Conservation (phyloP, 805 yeast genomes). For the Metschnikowia similis region DNA sequence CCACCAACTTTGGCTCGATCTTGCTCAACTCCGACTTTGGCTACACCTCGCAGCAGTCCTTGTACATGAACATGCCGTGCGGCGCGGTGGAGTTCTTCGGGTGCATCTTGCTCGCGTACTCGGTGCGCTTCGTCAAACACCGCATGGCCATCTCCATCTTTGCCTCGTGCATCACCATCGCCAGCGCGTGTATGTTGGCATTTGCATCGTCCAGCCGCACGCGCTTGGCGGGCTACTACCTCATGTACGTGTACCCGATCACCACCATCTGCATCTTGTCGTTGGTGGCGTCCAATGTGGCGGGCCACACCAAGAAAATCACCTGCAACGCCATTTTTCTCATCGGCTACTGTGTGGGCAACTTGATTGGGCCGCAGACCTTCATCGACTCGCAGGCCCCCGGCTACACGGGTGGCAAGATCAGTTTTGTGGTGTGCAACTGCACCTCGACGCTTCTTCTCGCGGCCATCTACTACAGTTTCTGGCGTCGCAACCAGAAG, state of each 20-base stretch:
- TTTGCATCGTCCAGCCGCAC: constrained; percentile 13
- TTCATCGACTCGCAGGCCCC: constrained; percentile 40
- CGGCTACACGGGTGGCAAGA: constrained; percentile 37
- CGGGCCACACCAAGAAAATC: constrained; percentile 30
- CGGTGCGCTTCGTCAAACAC: constrained; percentile 24
- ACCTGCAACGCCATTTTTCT: constrained; percentile 32
- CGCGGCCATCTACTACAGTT: constrained; percentile 14
- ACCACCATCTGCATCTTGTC: constrained; percentile 22
- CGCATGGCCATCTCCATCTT: constrained; percentile 25
- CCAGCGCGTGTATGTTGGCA: constrained; percentile 16
- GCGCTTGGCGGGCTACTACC: constrained; percentile 24
- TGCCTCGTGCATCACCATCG: constrained; percentile 18
- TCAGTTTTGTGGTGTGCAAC: constrained; percentile 31
- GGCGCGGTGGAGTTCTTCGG: constrained; percentile 20
- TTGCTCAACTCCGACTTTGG: constrained; percentile 26
- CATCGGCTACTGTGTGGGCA: constrained; percentile 28
- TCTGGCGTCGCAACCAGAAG: constrained; percentile 10
- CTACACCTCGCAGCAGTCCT: constrained; percentile 18
- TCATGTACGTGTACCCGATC: constrained; percentile 34
- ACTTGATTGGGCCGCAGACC: constrained; percentile 21
- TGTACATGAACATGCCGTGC: constrained; percentile 25
- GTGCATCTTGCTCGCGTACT: constrained; percentile 28
- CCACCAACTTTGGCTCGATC: constrained; percentile 27
- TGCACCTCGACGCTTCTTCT: constrained; percentile 20
- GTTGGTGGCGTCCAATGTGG: constrained; percentile 23